A percentile compares a stretch with the other conserved stretches of the same genome.
Conservation (phyloP, 1,284 basidiomycete species). For the Wolfiporia cocos region DNA sequence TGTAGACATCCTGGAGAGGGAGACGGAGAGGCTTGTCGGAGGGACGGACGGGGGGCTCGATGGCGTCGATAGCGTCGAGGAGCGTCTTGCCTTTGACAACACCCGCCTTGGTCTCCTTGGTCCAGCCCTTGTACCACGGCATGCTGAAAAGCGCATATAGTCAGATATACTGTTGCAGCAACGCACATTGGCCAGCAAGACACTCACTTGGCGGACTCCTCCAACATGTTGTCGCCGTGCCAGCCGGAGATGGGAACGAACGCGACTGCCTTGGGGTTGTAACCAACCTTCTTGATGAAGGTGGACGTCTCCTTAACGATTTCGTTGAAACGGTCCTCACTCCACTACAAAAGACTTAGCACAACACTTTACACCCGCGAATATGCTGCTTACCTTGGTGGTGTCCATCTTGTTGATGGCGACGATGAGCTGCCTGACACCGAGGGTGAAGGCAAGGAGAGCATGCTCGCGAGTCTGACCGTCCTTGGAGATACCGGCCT, state of each 20-base stretch:
- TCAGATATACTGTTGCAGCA: slow-evolving; percentile 11
- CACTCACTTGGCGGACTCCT: slow-evolving; percentile 86
- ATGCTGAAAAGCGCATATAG: slow-evolving; percentile 53
- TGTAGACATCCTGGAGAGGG: slow-evolving; percentile 99
- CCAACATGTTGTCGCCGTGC: slow-evolving; percentile 99
- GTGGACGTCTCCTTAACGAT: slow-evolving; percentile 98
- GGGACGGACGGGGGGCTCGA: slow-evolving; percentile 95
- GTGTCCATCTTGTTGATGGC: slow-evolving; percentile 99
- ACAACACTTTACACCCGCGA: slow-evolving; percentile 2
- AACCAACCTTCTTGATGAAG: slow-evolving; percentile 99
- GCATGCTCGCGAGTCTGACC: slow-evolving; percentile 99
- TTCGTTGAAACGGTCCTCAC: slow-evolving; percentile 99
- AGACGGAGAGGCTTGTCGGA: slow-evolving; percentile 99
- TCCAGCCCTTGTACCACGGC: slow-evolving; percentile 99
- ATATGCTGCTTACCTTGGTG: slow-evolving; percentile 63
- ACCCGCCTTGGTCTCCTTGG: slow-evolving; percentile 93
- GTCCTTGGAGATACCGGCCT: slow-evolving; percentile 99
- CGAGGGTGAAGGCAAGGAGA: slow-evolving; percentile 98
- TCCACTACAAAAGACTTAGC: slow-evolving; percentile 60
- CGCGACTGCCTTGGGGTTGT: slow-evolving; percentile 98
- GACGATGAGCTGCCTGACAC: slow-evolving; percentile 99
- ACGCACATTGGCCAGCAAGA: too few relatives aligned
- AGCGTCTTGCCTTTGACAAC: slow-evolving; percentile 96
- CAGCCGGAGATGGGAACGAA: slow-evolving; percentile 99
- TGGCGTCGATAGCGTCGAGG: slow-evolving; percentile 99